Percentiles rank a stretch among this genome's conserved stretches.
These are phyloP conservation scores for Boeremia lycopersici DNA, from an alignment of 2,329 filamentous ascomycete species.

Conservation along the genomic window DNA sequence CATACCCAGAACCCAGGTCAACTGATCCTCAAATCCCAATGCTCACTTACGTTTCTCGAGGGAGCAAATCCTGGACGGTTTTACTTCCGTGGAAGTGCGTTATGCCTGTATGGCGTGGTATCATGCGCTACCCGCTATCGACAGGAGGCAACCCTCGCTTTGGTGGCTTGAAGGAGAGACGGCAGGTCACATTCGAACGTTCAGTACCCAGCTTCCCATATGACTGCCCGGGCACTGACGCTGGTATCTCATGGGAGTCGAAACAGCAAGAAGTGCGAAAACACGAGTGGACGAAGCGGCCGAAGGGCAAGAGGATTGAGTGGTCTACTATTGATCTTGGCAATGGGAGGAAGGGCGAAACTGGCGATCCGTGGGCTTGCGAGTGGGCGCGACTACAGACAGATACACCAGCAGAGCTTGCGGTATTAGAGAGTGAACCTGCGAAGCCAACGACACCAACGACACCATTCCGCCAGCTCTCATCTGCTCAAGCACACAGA, in stretches of 20 bases:
- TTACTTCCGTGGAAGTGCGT: constrained; percentile 92
- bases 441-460: neutral
- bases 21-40: constrained; percentile 80
- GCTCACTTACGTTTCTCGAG: constrained; percentile 68
- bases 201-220: constrained; percentile 82
- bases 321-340: constrained; percentile 79
- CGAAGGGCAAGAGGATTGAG: constrained; percentile 79
- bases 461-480: constrained; percentile 34
- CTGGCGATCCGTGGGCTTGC: constrained; percentile 81
- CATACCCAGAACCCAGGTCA: constrained; percentile 61
- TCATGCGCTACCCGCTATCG: constrained; percentile 81
- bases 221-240: constrained; percentile 79
- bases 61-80: constrained; percentile 72
- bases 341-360: constrained; percentile 75
- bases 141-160: constrained; percentile 82
- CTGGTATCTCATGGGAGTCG: constrained; percentile 79
- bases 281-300: constrained; percentile 73
- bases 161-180: constrained; percentile 78
- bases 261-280: constrained; percentile 66
- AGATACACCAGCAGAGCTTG: neutral
- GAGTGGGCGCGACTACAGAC: constrained; percentile 72
- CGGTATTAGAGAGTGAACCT: constrained; percentile 8
- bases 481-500: constrained; percentile 37
- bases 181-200: constrained; percentile 82
- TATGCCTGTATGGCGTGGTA: constrained; percentile 79